phyloP scores from a whole-genome alignment of 768 basidiomycete genomes.

The Gelatoporia subvermispora region DNA sequence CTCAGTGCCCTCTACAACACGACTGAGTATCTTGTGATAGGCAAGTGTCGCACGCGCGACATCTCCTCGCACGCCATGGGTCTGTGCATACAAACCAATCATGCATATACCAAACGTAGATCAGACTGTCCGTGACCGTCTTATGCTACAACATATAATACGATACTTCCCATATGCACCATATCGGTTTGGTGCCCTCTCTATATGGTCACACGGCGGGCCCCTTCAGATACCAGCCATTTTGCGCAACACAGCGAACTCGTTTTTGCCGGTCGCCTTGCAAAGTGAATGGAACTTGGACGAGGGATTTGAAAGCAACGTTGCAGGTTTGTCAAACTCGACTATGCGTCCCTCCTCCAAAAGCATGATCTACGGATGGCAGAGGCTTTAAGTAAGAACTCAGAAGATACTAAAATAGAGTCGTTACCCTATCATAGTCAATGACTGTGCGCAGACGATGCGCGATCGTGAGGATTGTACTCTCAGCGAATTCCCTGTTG shows the following conservation, averaged over 20 bases:
- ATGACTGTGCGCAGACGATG: constrained; percentile 77
- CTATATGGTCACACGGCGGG: too few relatives aligned
- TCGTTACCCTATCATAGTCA: constrained; percentile 71
- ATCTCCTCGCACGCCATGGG: too few relatives aligned
- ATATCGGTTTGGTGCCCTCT: too few relatives aligned
- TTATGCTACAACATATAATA: too few relatives aligned
- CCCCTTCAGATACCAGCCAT: constrained; percentile 44
- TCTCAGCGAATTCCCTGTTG: constrained; percentile 67
- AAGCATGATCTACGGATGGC: constrained; percentile 56
- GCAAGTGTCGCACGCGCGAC: too few relatives aligned
- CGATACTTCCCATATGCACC: too few relatives aligned
- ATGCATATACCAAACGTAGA: too few relatives aligned
- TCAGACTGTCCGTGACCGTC: too few relatives aligned
- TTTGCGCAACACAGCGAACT: constrained; percentile 64
- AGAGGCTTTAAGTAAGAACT: constrained; percentile 1
- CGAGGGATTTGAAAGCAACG: constrained; percentile 46
- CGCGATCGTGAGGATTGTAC: constrained; percentile 80
- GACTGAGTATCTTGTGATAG: too few relatives aligned
- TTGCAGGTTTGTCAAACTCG: constrained; percentile 67
- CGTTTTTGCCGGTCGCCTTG: constrained; percentile 67
- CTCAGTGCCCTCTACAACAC: too few relatives aligned
- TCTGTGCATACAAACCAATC: too few relatives aligned
- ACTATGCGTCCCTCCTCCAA: constrained; percentile 74
- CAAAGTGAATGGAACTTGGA: constrained; percentile 67
- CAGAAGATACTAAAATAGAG: neutral